Base-by-base conservation (phyloP, 2,329 filamentous ascomycete species). In the Monilinia laxa region DNA sequence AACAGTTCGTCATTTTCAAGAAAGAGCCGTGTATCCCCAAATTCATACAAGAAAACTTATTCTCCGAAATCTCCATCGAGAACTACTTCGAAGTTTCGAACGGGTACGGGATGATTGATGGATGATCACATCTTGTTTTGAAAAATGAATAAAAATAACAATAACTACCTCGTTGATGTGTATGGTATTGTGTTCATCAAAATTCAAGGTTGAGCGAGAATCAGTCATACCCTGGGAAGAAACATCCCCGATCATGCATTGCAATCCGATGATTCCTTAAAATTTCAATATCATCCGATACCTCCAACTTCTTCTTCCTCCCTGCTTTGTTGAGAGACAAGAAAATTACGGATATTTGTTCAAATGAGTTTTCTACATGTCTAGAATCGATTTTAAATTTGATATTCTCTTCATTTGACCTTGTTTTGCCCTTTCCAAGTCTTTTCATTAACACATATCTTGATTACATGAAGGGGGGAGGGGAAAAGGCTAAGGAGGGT, bases 131-230 rank as follows among this genome's bases (percentile, higher is more conserved):
- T 62, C 45, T 38, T 62, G 45, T 62, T 62, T 62, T 51, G 58
- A 38, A 52, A 47, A 49, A 49, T 38, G 20, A 38, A 35, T 23
- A 18, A 38, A 57, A 42, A 56, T 56, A 60, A 38, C 25, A 42
- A 56, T 38, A 51, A 25, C 18, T 60, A n/a, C 20, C 18, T 18
- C 6, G 42, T 14, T 45, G 5, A 49, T 59, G 57, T 35, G 42
- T 60, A 23, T 49, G 57, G 47, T 23, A n/a, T 11, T 9, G 20
- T 60, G 28, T 60, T 51, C 58, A 60, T 51, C 58, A 38, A 38
- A 60, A 60, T 60, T 60, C 58, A 60, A 62, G 58, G 20, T 60
- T 62, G 58, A 62, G 45, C 45, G 45, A 62, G 58, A 51, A 51
- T 51, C 58, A 51, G 58, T 62, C 58, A 62, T 51, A 62, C 58